A percentile compares a stretch with the other conserved stretches of the same genome.
phyloP scores from a whole-genome alignment of 1,284 basidiomycete species.

The Fomitopsis betulina region DNA sequence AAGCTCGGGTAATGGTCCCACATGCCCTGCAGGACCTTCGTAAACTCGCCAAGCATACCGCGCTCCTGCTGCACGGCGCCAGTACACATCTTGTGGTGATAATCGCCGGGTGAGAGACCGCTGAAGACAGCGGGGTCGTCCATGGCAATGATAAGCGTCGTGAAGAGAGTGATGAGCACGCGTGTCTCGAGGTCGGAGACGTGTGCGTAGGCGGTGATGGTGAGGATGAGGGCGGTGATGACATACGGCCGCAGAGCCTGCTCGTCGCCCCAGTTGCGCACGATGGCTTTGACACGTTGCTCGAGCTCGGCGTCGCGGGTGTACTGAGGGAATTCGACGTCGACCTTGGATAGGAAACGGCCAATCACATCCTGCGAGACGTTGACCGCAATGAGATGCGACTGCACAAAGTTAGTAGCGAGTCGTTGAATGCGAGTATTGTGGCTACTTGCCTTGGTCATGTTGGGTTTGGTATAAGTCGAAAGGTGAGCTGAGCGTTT shows the following conservation, averaged over 20 bases:
- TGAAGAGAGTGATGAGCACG: constrained; percentile 17
- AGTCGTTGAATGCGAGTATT: too few species aligned
- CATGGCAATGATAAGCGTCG: constrained; percentile 8
- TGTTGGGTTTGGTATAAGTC: too few species aligned
- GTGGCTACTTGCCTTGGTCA: too few species aligned
- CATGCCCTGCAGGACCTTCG: constrained; percentile 7
- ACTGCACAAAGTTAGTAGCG: too few species aligned
- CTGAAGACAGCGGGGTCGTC: constrained; percentile 14
- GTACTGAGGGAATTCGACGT: constrained; percentile 1
- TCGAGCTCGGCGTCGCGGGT: constrained; percentile 6
- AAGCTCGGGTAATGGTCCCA: constrained; percentile 13
- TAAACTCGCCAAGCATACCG: constrained; percentile 12
- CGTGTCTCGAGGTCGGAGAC: constrained; percentile 10
- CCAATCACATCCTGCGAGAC: constrained; percentile 1
- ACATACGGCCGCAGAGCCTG: constrained; percentile 3
- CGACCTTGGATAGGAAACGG: constrained; percentile 1
- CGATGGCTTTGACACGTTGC: constrained; percentile 2
- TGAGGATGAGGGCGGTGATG: constrained; percentile 8
- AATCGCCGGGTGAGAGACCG: constrained; percentile 10
- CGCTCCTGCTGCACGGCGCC: constrained; percentile 13
- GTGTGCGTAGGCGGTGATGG: constrained; percentile 13
- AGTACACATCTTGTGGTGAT: constrained; percentile 9
- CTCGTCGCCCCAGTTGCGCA: constrained; percentile 6
- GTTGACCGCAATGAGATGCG: not conserved
- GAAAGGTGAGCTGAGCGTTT: too few species aligned